These are phyloP conservation scores for Paxillus involutus DNA, from an alignment of 768 basidiomycete genomes.

Conservation along the genomic window DNA sequence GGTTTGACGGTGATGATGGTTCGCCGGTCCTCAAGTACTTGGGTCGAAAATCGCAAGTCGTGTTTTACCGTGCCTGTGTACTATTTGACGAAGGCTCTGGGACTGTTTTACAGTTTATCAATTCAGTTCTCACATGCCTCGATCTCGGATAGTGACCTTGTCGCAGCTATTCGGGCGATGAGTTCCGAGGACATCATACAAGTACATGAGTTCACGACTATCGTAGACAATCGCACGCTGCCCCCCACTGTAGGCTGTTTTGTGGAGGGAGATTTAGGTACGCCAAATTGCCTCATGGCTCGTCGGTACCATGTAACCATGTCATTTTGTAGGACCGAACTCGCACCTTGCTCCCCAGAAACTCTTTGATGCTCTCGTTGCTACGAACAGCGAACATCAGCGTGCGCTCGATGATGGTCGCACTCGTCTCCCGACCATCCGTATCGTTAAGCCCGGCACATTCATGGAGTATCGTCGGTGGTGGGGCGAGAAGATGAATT, in stretches of 20 bases:
- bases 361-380: conserved; percentile 8
- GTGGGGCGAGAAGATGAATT: conserved; percentile 6
- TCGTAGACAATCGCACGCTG: conserved; percentile 8
- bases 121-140: neutral
- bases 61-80: neutral
- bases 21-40: neutral
- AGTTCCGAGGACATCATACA: conserved; percentile 3
- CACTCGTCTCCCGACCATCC: conserved; percentile 9
- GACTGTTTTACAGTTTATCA: neutral
- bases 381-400: neutral
- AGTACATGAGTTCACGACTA: conserved; percentile 9
- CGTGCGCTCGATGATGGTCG: neutral
- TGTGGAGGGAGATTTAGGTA: conserved; percentile 9
- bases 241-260: conserved; percentile 11
- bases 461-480: conserved; percentile 9
- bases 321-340: neutral
- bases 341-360: neutral
- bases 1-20: conserved; percentile 3
- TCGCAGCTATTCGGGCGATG: neutral
- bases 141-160: conserved; percentile 5
- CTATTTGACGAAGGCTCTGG: neutral
- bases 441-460: conserved; percentile 11
- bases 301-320: neutral
- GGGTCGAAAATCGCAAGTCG: conserved; percentile 2
- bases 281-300: neutral